Percentiles rank a stretch among this genome's conserved stretches.
phyloP scores from a whole-genome alignment of 441 rosid genomes.

The Sinapis alba region DNA sequence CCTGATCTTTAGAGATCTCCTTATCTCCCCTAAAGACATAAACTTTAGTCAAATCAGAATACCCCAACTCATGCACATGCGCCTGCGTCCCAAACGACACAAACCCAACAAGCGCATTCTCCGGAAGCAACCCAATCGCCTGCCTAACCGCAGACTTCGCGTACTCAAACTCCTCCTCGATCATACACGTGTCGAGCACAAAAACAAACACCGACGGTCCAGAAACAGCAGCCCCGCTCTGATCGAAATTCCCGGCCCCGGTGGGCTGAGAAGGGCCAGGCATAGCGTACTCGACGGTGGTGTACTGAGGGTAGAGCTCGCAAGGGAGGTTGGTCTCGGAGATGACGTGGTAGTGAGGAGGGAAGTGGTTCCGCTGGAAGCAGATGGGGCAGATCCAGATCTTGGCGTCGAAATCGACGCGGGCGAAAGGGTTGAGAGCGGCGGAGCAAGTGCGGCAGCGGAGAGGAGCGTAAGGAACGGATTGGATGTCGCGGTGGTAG shows the following conservation, averaged over 20 bases:
- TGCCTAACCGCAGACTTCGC: conserved; percentile 81
- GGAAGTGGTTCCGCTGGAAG: conserved; percentile 86
- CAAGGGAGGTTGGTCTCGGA: conserved; percentile 90
- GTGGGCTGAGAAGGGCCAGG: conserved; percentile 41
- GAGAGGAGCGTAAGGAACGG: conserved; percentile 85
- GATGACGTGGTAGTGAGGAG: conserved; percentile 79
- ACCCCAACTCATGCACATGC: conserved; percentile 93
- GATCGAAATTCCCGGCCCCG: conserved; percentile 35
- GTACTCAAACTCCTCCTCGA: conserved; percentile 83
- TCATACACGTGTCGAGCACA: conserved; percentile 89
- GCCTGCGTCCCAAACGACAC: conserved; percentile 94
- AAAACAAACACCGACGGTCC: conserved; percentile 68
- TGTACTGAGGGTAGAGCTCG: conserved; percentile 85
- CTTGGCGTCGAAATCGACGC: conserved; percentile 89
- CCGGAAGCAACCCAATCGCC: conserved; percentile 91
- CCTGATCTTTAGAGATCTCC: conserved; percentile 80
- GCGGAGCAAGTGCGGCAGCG: conserved; percentile 91
- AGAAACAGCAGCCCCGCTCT: conserved; percentile 29
- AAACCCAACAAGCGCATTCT: conserved; percentile 93
- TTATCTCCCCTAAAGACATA: conserved; percentile 90
- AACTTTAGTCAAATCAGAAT: conserved; percentile 83
- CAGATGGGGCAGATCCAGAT: conserved; percentile 99
- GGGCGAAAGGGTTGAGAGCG: conserved; percentile 67
- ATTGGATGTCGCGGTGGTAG: conserved; percentile 70
- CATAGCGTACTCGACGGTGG: conserved; percentile 77